Evolutionary conservation across 352 stramenopile species (phyloP).

Genomic region (Globisporangium radiosum): DNA sequence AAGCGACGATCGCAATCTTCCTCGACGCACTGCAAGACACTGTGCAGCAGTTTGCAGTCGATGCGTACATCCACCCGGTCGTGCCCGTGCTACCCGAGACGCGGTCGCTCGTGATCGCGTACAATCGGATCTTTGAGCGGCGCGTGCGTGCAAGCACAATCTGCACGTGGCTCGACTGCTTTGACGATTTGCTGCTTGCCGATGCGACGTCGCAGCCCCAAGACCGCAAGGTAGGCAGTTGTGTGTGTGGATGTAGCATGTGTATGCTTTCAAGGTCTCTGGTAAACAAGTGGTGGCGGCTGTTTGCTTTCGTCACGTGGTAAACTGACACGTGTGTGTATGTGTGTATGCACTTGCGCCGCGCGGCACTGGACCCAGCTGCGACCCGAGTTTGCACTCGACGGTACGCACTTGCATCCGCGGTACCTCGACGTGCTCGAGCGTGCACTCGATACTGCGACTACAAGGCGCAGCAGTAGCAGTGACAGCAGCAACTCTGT

Average conservation of each 20-base stretch:
- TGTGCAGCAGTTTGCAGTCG: slow-evolving; percentile 51
- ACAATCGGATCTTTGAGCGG: slow-evolving; percentile 68
- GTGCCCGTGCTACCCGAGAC: slow-evolving; percentile 88
- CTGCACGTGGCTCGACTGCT: slow-evolving; percentile 87
- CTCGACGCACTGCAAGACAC: slow-evolving; percentile 54
- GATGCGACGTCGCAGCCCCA: no score
- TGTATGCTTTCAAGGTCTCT: no score
- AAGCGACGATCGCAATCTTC: slow-evolving; percentile 74
- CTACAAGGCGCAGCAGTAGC: no score
- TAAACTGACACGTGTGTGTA: no score
- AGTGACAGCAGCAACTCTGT: no score
- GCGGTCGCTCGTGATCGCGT: slow-evolving; percentile 69
- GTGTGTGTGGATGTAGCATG: no score
- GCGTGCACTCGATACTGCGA: slow-evolving; percentile 16
- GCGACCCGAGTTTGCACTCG: slow-evolving; percentile 39
- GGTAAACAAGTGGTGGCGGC: no score
- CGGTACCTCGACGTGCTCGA: slow-evolving; percentile 52
- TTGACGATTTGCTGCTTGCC: slow-evolving; percentile 60
- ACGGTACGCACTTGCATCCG: slow-evolving; percentile 86
- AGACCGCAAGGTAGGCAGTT: no score
- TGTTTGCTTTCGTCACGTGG: background rate
- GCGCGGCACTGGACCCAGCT: slow-evolving; percentile 23
- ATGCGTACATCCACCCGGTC: slow-evolving; percentile 81
- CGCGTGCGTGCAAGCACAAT: slow-evolving; percentile 30
- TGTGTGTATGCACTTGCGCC: no score